Conservation (phyloP, 225 moss, liverwort and hornwort genomes). For the Rhytidiadelphus loreus region DNA sequence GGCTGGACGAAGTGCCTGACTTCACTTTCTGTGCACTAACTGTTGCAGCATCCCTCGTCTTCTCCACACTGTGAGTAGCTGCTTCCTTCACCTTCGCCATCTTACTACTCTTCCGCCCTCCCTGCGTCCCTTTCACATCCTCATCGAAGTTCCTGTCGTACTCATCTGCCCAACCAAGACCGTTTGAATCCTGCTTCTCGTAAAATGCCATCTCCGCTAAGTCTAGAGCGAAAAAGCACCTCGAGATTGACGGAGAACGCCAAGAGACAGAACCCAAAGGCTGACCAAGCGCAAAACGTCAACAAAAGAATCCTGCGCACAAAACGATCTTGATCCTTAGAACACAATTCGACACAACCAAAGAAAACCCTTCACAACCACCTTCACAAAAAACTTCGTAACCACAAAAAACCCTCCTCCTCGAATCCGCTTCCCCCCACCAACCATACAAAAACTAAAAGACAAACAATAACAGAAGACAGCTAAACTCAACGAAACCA, state of each 20-base stretch:
- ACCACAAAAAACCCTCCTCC: neutral
- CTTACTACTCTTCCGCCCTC: slow-evolving; percentile 45
- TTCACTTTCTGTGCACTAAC: slow-evolving; percentile 70
- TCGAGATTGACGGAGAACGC: neutral
- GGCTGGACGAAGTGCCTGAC: slow-evolving; percentile 53
- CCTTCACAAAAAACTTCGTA: neutral
- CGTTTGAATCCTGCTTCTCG: slow-evolving; percentile 46
- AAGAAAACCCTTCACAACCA: neutral
- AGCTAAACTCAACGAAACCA: neutral
- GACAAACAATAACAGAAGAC: neutral
- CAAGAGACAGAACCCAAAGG: neutral
- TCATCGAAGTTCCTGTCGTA: slow-evolving; percentile 66
- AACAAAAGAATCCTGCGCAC: neutral
- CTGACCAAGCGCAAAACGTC: neutral
- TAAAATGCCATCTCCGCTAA: slow-evolving; percentile 17
- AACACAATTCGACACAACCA: neutral
- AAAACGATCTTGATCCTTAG: neutral
- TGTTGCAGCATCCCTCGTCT: slow-evolving; percentile 61
- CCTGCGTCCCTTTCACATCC: slow-evolving; percentile 8
- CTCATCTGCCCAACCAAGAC: slow-evolving; percentile 75
- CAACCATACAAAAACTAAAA: too few relatives aligned
- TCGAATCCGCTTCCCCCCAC: neutral
- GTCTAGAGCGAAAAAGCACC: neutral
- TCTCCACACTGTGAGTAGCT: slow-evolving; percentile 59
- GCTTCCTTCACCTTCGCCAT: slow-evolving; percentile 72